Conservation (phyloP, 2,329 filamentous ascomycete species). For the Coccinonectria pachysandricola region DNA sequence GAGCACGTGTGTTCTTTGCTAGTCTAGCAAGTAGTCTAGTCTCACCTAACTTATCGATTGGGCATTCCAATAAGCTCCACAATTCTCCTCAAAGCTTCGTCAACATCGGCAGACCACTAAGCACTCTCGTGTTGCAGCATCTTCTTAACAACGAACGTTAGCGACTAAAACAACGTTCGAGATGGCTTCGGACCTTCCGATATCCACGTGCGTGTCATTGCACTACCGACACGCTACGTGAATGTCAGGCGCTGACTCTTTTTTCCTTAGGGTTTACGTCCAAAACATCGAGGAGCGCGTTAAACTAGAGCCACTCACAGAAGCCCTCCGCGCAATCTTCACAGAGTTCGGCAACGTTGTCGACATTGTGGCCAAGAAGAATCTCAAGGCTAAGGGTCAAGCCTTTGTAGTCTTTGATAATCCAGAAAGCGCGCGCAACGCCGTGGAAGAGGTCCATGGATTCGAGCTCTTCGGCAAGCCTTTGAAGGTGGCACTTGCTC, state of each 20-base stretch:
- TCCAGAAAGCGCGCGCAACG: constrained; percentile 65
- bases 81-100: too few relatives aligned
- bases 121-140: not conserved
- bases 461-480: constrained; percentile 90
- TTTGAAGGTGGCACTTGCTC: constrained; percentile 75
- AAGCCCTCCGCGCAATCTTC: constrained; percentile 68
- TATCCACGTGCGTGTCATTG: constrained; percentile 67
- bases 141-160: too few relatives aligned
- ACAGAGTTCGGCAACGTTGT: constrained; percentile 78
- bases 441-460: constrained; percentile 81
- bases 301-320: constrained; percentile 67
- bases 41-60: too few relatives aligned
- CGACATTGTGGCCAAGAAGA: constrained; percentile 80
- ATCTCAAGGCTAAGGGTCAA: constrained; percentile 86
- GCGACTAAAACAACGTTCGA: too few relatives aligned
- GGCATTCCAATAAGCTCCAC: too few relatives aligned
- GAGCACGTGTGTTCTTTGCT: too few relatives aligned
- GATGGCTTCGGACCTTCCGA: constrained; percentile 35
- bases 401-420: constrained; percentile 88
- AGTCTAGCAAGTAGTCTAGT: too few relatives aligned
- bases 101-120: too few relatives aligned
- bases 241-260: constrained; percentile 25
- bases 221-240: constrained; percentile 49
- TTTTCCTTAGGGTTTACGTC: constrained; percentile 46
- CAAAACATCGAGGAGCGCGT: constrained; percentile 89